Conservation (phyloP, 2,329 filamentous ascomycete genomes). For the Cytospora mali region DNA sequence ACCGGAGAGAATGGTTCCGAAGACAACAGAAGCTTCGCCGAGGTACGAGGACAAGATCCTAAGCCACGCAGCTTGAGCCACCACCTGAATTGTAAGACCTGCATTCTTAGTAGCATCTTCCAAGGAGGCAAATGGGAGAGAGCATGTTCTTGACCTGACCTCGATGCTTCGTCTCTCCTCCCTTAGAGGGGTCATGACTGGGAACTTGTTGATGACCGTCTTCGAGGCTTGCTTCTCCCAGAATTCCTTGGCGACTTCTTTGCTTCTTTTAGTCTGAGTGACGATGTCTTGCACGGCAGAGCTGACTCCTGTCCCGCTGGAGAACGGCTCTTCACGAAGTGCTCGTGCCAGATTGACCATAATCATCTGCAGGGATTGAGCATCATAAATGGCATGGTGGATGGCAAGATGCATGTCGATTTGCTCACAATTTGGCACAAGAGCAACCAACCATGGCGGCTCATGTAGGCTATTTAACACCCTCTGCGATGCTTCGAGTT, state of each 20-base stretch:
- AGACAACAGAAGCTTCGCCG: constrained; percentile 73
- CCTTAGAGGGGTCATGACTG: constrained; percentile 69
- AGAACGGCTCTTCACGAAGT: constrained; percentile 38
- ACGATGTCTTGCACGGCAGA: constrained; percentile 46
- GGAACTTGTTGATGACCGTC: constrained; percentile 70
- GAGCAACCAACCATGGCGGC: constrained; percentile 65
- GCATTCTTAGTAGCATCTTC: constrained; percentile 56
- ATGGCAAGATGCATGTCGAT: constrained; percentile 52
- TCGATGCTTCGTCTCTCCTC: constrained; percentile 39
- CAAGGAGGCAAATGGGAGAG: constrained; percentile 48
- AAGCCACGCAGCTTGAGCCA: constrained; percentile 78
- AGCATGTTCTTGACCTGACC: constrained; percentile 42
- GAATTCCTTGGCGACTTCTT: constrained; percentile 50
- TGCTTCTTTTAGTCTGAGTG: constrained; percentile 35
- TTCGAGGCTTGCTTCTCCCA: constrained; percentile 62
- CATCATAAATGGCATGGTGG: constrained; percentile 87
- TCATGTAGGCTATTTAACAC: constrained; percentile 50
- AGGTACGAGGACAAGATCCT: constrained; percentile 74
- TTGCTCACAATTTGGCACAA: constrained; percentile 42
- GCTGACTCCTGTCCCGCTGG: constrained; percentile 32
- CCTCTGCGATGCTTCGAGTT: constrained; percentile 34
- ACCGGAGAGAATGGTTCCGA: constrained; percentile 81
- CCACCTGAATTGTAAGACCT: constrained; percentile 75
- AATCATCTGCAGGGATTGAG: constrained; percentile 68
- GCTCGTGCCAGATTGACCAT: constrained; percentile 58